Conservation (phyloP, 257 asterid genomes). For the Ilex asprella region DNA sequence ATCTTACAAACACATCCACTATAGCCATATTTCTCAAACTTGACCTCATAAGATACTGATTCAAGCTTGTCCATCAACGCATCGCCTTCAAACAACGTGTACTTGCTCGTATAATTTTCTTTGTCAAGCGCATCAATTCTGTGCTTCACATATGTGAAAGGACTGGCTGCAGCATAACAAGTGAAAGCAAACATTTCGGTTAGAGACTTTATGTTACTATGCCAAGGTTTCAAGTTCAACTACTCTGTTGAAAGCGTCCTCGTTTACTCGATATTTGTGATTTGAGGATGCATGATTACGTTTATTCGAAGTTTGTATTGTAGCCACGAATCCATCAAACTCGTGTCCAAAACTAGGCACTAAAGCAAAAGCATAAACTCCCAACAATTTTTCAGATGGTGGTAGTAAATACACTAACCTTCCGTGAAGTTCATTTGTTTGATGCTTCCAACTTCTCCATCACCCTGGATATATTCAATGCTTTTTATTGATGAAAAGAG, state of each 20-base stretch:
- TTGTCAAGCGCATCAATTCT: constrained; percentile 43
- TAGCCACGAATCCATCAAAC: not conserved
- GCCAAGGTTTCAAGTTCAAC: no score
- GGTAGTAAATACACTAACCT: not conserved
- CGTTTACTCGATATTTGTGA: no score
- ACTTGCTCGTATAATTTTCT: constrained; percentile 31
- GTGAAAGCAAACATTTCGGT: no score
- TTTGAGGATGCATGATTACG: no score
- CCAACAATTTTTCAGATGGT: no score
- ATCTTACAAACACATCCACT: constrained; percentile 44
- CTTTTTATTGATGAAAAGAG: constrained; percentile 44
- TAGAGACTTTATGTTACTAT: no score
- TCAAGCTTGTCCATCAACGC: constrained; percentile 48
- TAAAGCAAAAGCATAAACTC: no score
- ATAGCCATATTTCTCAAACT: constrained; percentile 31
- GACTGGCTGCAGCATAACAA: constrained; percentile 29
- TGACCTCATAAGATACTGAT: constrained; percentile 7
- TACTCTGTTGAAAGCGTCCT: no score
- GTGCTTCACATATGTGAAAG: constrained; percentile 45
- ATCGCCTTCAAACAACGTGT: constrained; percentile 53
- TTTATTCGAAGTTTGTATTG: no score
- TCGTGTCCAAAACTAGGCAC: no score
- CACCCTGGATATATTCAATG: constrained; percentile 33
- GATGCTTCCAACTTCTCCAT: constrained; percentile 31
- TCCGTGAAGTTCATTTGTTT: not conserved